phyloP scores from a whole-genome alignment of 2,329 filamentous ascomycete genomes.

The Aspergillus piperis region DNA sequence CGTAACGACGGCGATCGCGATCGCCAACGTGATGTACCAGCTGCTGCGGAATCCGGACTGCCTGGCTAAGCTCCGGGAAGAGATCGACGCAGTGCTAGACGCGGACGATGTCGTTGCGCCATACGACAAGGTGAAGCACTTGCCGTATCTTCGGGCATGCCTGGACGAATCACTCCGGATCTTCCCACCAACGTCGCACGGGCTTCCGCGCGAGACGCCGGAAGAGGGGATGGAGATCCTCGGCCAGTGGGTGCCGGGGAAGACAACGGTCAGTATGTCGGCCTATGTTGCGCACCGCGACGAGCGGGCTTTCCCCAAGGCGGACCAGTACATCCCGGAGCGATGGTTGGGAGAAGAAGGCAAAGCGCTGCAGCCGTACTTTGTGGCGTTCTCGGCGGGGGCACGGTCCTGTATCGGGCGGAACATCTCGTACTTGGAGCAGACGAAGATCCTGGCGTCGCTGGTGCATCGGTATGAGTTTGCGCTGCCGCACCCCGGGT shows the following conservation, averaged over 20 bases:
- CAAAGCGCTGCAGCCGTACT: constrained; percentile 42
- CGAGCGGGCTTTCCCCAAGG: constrained; percentile 39
- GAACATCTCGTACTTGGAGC: constrained; percentile 50
- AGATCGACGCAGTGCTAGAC: constrained; percentile 50
- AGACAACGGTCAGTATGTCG: constrained; percentile 49
- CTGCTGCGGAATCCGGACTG: constrained; percentile 51
- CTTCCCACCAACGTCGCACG: constrained; percentile 47
- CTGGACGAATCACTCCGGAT: constrained; percentile 55
- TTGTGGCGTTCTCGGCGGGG: constrained; percentile 45
- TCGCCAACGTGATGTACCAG: constrained; percentile 57
- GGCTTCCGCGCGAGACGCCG: constrained; percentile 50
- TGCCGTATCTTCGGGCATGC: constrained; percentile 56
- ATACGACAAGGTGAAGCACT: constrained; percentile 54
- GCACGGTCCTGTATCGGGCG: constrained; percentile 46
- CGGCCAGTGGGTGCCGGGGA: constrained; percentile 49
- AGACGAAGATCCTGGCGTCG: constrained; percentile 52
- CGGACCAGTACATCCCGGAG: constrained; percentile 44
- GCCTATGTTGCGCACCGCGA: constrained; percentile 42
- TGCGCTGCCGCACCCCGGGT: constrained; percentile 27
- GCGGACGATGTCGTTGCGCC: constrained; percentile 48
- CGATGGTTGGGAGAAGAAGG: constrained; percentile 46
- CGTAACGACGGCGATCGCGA: constrained; percentile 55
- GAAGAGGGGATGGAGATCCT: constrained; percentile 47
- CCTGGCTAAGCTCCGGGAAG: constrained; percentile 46
- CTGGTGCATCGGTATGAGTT: constrained; percentile 36